Percentiles rank a stretch among this genome's conserved stretches.
Evolutionary conservation across 1,284 basidiomycete species (phyloP).

Genomic region (Melanopsichium pennsylvanicum): DNA sequence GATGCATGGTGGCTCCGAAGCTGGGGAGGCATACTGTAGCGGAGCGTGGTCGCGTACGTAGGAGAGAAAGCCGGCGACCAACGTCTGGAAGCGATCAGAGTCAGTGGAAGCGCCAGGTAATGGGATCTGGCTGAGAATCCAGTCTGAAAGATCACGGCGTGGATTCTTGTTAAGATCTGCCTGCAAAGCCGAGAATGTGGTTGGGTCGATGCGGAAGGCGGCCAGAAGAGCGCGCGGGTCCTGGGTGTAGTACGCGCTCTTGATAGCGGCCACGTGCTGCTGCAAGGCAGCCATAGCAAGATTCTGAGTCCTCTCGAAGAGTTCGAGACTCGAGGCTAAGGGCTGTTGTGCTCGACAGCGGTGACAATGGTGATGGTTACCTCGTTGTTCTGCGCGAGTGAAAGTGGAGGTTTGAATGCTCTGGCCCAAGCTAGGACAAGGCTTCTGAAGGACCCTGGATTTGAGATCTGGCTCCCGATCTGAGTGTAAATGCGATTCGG

Average conservation of each 20-base stretch:
- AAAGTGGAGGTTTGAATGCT: background rate
- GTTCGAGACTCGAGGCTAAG: no score
- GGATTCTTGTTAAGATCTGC: conserved; percentile 23
- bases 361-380: background rate
- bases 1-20: background rate
- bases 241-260: conserved; percentile 28
- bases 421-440: background rate
- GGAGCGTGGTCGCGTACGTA: conserved; percentile 38
- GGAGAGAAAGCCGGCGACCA: conserved; percentile 36
- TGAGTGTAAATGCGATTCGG: no score
- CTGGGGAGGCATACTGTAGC: conserved; percentile 11
- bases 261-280: conserved; percentile 33
- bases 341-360: no score
- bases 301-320: no score
- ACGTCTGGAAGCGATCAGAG: conserved; percentile 43
- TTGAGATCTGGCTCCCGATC: background rate
- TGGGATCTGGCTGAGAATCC: conserved; percentile 31
- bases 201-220: conserved; percentile 28
- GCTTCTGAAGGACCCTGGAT: background rate
- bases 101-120: conserved; percentile 28
- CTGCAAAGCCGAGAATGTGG: conserved; percentile 27
- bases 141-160: conserved; percentile 24
- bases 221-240: conserved; percentile 21
- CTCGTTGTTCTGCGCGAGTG: background rate
- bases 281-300: conserved; percentile 33